These are phyloP conservation scores for Scutellaria galericulata DNA, from an alignment of 257 asterid species.

Conservation along the genomic window DNA sequence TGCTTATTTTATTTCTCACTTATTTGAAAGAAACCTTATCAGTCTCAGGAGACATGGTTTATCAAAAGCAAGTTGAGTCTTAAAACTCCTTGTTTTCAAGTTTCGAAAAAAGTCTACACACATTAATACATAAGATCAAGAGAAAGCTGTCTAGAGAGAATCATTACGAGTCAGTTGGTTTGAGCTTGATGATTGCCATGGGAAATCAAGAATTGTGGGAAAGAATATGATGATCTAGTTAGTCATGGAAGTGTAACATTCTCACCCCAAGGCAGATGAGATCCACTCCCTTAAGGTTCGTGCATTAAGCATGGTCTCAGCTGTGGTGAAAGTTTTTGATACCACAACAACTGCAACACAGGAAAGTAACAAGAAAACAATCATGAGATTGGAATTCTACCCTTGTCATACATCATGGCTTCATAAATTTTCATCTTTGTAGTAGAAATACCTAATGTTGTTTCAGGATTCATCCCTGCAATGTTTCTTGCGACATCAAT, in stretches of 20 bases:
- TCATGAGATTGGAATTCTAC: conserved; percentile 21
- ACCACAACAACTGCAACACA: conserved; percentile 87
- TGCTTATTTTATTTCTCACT: conserved; percentile 9
- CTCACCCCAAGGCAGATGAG: conserved; percentile 89
- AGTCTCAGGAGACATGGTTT: not conserved
- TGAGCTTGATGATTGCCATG: conserved; percentile 10
- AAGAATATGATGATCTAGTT: conserved; percentile 13
- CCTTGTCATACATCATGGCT: conserved; percentile 13
- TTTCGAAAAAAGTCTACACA: conserved; percentile 12
- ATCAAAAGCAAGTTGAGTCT: not conserved
- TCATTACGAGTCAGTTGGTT: not conserved
- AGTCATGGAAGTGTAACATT: conserved; percentile 11
- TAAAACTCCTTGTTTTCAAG: not conserved
- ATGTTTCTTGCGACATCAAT: conserved; percentile 89
- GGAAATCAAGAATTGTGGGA: conserved; percentile 22
- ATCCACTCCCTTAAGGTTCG: conserved; percentile 99
- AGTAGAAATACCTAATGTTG: conserved; percentile 75
- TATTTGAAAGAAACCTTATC: conserved; percentile 23
- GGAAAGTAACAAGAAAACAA: conserved; percentile 29
- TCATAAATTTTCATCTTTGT: not conserved
- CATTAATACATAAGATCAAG: not conserved
- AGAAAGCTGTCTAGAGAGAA: not conserved
- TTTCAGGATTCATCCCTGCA: conserved; percentile 88
- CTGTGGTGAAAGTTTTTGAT: conserved; percentile 97
- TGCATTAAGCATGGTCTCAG: conserved; percentile 98